Percentiles rank a stretch among this genome's conserved stretches.
Evolutionary conservation across 768 basidiomycete genomes (phyloP).

Genomic region (Psilocybe cyanescens): DNA sequence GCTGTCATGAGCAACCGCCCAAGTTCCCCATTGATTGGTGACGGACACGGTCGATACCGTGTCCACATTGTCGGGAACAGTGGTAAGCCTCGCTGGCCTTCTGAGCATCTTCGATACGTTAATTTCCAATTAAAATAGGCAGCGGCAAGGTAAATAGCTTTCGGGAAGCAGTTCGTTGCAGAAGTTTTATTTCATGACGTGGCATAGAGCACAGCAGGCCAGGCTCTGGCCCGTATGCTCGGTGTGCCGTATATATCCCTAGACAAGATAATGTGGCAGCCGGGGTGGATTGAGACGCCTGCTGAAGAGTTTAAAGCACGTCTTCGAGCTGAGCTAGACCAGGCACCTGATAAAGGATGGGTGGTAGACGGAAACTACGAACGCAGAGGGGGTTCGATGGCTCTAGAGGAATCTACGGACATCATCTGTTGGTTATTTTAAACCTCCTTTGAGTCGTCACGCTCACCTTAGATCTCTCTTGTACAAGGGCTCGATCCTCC

Average conservation of each 20-base stretch:
- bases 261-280: conserved; percentile 52
- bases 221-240: conserved; percentile 45
- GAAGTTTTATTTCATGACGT: not conserved
- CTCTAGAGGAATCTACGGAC: conserved; percentile 48
- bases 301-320: conserved; percentile 32
- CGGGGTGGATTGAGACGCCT: conserved; percentile 45
- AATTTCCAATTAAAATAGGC: not conserved
- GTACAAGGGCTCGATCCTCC: conserved; percentile 70
- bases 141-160: conserved; percentile 10
- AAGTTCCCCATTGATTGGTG: conserved; percentile 21
- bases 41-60: conserved; percentile 22
- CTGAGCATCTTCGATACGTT: not conserved
- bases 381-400: conserved; percentile 30
- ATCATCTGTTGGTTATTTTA: conserved; percentile 48
- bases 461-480: not conserved
- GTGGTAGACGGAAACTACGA: conserved; percentile 55
- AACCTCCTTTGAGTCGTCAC: not conserved
- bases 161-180: not conserved
- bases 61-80: conserved; percentile 26
- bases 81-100: conserved; percentile 11
- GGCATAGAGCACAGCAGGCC: conserved; percentile 50
- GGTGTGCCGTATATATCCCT: conserved; percentile 49
- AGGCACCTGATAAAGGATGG: conserved; percentile 44
- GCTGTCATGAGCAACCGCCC: not conserved
- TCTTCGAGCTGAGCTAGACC: conserved; percentile 30